Conservation (phyloP, 1,139 yeast species). For the Williopsis jadinii region DNA sequence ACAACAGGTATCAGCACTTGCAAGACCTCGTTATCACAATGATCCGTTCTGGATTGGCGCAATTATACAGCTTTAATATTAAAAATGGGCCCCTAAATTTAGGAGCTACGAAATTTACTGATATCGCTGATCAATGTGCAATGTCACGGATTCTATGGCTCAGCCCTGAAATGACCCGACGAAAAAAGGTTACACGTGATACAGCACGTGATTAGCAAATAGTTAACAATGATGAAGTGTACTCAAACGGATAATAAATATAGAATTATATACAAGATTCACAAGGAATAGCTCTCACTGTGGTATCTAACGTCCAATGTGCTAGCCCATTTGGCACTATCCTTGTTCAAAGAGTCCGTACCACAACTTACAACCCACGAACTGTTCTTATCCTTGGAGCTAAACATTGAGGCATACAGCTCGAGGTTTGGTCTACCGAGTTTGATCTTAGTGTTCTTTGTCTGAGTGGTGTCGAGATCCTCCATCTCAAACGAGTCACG, state of each 20-base stretch:
- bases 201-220: too few species aligned
- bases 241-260: background rate
- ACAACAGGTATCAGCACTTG: too few species aligned
- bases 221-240: background rate
- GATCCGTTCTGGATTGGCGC: too few species aligned
- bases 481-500: slow-evolving; percentile 20
- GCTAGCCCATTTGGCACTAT: slow-evolving; percentile 39
- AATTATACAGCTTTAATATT: too few species aligned
- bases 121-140: too few species aligned
- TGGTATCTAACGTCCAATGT: slow-evolving; percentile 32
- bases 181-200: too few species aligned
- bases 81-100: too few species aligned
- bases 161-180: too few species aligned
- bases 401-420: slow-evolving; percentile 21
- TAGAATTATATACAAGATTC: background rate
- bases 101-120: too few species aligned
- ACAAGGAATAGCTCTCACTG: slow-evolving; percentile 31
- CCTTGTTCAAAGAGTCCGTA: slow-evolving; percentile 44
- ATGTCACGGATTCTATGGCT: too few species aligned
- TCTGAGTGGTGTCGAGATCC: slow-evolving; percentile 7
- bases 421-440: slow-evolving; percentile 38
- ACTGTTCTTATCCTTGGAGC: slow-evolving; percentile 15
- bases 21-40: too few species aligned
- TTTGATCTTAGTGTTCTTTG: slow-evolving; percentile 5
- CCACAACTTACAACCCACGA: slow-evolving; percentile 70